Percentiles rank a stretch among this genome's conserved stretches.
Evolutionary conservation across 139 green algal species (phyloP).

Genomic region (Picochlorum costavermella): DNA sequence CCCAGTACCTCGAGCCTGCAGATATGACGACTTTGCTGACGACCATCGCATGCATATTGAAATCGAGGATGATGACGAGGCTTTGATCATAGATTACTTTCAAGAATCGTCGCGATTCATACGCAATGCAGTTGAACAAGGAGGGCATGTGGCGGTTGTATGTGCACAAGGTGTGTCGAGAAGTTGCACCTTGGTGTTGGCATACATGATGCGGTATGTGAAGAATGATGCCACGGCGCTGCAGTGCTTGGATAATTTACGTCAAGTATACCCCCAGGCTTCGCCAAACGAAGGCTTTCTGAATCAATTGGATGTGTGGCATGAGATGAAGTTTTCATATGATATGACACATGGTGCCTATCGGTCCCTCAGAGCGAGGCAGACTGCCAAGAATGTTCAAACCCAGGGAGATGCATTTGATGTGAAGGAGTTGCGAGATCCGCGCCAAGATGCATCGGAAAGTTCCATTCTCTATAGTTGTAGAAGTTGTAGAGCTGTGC

Average conservation of each 20-base stretch:
- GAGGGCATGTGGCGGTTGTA: slow-evolving; percentile 25
- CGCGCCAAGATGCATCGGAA: neutral
- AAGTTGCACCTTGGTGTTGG: slow-evolving; percentile 30
- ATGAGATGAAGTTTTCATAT: slow-evolving; percentile 39
- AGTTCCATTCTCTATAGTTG: slow-evolving; percentile 49
- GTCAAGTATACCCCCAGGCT: slow-evolving; percentile 13
- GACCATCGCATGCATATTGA: slow-evolving; percentile 4
- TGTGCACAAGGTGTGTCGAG: slow-evolving; percentile 36
- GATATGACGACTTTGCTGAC: neutral
- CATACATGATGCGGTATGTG: slow-evolving; percentile 26
- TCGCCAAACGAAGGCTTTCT: slow-evolving; percentile 66
- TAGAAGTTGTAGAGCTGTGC: slow-evolving; percentile 58
- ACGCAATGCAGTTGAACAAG: neutral
- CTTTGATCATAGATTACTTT: slow-evolving; percentile 27
- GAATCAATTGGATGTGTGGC: slow-evolving; percentile 60
- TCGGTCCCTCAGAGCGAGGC: slow-evolving; percentile 35
- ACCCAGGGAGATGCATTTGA: slow-evolving; percentile 21
- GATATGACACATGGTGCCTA: slow-evolving; percentile 51
- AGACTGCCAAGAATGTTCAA: slow-evolving; percentile 37
- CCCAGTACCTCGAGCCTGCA: neutral
- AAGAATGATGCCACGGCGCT: neutral
- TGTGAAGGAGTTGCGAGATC: slow-evolving; percentile 6
- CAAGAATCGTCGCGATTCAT: slow-evolving; percentile 23
- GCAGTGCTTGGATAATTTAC: slow-evolving; percentile 24
- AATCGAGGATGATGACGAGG: slow-evolving; percentile 28